These are phyloP conservation scores for Suillus variegatus DNA, from an alignment of 768 basidiomycete species.

Conservation along the genomic window DNA sequence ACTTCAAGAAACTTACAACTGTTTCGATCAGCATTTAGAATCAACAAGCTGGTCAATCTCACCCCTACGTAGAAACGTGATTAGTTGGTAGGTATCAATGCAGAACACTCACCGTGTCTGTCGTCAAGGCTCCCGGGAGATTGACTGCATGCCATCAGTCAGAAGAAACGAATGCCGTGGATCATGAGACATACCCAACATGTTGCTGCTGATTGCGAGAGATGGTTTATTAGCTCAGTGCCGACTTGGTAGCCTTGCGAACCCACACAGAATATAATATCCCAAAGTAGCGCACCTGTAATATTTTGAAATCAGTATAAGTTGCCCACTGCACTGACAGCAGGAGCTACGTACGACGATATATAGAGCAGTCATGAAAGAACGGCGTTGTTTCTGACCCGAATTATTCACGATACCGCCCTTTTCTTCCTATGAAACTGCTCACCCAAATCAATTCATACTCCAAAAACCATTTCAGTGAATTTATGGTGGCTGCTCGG, in stretches of 20 bases:
- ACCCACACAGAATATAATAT: not conserved
- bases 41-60: not conserved
- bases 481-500: not conserved
- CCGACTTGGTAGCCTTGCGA: not conserved
- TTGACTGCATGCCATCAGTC: not conserved
- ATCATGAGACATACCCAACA: not conserved
- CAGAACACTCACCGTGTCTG: not conserved
- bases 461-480: not conserved
- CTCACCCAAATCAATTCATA: not conserved
- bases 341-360: not conserved
- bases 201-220: not conserved
- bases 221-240: not conserved
- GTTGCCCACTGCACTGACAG: not conserved
- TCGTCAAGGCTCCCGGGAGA: not conserved
- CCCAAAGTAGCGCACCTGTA: not conserved
- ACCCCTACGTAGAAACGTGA: not conserved
- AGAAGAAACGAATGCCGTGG: not conserved
- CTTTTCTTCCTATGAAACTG: not conserved
- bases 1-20: not conserved
- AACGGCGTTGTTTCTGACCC: not conserved
- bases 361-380: conserved; percentile 3
- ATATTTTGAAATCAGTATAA: not conserved
- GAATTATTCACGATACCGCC: not conserved
- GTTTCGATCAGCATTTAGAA: not conserved
- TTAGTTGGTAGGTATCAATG: not conserved